phyloP scores from a whole-genome alignment of 192 early-diverging fungal genomes.

The Lunasporangiospora selenospora region DNA sequence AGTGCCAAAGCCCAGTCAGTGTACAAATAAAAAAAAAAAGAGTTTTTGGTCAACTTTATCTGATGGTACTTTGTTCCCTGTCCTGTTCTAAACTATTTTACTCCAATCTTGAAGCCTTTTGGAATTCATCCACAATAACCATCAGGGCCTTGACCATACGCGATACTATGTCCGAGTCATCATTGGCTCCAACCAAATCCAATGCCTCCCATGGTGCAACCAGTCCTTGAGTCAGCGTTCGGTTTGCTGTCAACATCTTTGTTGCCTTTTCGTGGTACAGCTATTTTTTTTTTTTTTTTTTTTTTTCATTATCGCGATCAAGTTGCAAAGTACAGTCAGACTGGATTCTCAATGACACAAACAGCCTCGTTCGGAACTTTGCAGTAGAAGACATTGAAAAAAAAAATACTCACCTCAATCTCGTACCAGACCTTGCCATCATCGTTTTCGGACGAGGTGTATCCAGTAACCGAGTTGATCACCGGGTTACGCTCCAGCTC shows the following conservation, averaged over 20 bases:
- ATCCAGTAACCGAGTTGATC: slow-evolving; percentile 17
- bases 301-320: too few species aligned
- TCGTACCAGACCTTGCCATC: slow-evolving; percentile 31
- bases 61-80: too few species aligned
- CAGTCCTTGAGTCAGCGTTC: slow-evolving; percentile 20
- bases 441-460: not conserved
- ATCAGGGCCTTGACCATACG: slow-evolving; percentile 20
- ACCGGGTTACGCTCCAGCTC: slow-evolving; percentile 8
- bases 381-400: too few species aligned
- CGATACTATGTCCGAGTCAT: slow-evolving; percentile 7
- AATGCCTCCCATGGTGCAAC: slow-evolving; percentile 28
- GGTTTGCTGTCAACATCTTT: slow-evolving; percentile 5
- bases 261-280: slow-evolving; percentile 11
- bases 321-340: too few species aligned
- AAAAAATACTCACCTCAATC: slow-evolving; percentile 36
- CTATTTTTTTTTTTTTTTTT: too few species aligned
- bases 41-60: too few species aligned
- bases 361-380: not conserved
- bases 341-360: not conserved
- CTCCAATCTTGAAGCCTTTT: too few species aligned
- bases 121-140: slow-evolving; percentile 26
- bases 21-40: too few species aligned
- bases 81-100: too few species aligned
- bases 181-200: slow-evolving; percentile 17
- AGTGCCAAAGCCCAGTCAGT: too few species aligned